Evolutionary conservation across 768 basidiomycete species (phyloP).

Genomic region (Agaricus sinodeliciosus): DNA sequence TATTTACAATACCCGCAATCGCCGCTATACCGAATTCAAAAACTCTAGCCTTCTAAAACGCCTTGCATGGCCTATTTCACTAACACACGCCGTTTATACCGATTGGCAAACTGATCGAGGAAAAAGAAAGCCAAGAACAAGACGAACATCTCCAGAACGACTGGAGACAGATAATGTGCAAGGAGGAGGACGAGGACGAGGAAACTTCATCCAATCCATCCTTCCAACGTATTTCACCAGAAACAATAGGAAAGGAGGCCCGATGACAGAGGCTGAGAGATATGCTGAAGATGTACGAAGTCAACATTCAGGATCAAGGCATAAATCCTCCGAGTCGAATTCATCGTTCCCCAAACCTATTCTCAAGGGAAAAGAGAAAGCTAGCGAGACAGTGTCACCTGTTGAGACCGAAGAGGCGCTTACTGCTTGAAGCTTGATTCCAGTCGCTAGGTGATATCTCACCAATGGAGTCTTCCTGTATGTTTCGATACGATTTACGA

Average conservation of each 20-base stretch:
- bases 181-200: not conserved
- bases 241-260: not conserved
- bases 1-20: not conserved
- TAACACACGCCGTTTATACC: not conserved
- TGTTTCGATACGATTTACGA: no score
- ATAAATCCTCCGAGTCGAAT: not conserved
- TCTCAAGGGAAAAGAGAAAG: not conserved
- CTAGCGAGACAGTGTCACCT: not conserved
- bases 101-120: not conserved
- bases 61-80: constrained; percentile 3
- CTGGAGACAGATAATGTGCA: not conserved
- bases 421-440: not conserved
- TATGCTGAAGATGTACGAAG: not conserved
- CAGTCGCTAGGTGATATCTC: no score
- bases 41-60: not conserved
- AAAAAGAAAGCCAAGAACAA: not conserved
- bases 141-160: not conserved
- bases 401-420: not conserved
- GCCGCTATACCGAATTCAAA: not conserved
- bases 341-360: not conserved
- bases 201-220: not conserved
- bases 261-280: not conserved
- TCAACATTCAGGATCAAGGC: not conserved
- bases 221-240: not conserved
- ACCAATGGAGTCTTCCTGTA: no score